These are phyloP conservation scores for Phytophthora melonis DNA, from an alignment of 352 stramenopile species.

Conservation along the genomic window DNA sequence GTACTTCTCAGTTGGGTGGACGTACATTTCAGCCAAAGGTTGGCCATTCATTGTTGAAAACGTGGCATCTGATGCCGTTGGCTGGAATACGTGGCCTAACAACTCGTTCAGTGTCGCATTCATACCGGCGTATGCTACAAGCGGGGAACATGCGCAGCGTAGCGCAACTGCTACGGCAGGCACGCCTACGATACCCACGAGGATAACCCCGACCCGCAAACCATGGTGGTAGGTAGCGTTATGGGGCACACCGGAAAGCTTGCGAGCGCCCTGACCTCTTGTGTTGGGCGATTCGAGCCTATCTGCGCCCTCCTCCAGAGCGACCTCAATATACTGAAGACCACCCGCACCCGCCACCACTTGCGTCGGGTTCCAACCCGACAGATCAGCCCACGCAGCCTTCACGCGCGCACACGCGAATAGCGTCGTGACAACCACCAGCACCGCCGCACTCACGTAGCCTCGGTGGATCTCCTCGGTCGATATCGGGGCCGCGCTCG, in stretches of 20 bases:
- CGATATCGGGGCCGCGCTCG: constrained; percentile 39
- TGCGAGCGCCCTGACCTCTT: background rate
- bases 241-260: background rate
- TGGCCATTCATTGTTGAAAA: constrained; percentile 19
- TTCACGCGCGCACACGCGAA: constrained; percentile 16
- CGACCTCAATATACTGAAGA: constrained; percentile 16
- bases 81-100: constrained; percentile 22
- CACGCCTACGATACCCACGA: constrained; percentile 2
- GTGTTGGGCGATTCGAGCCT: background rate
- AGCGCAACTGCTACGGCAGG: constrained; percentile 19
- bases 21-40: constrained; percentile 17
- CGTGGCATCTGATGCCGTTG: constrained; percentile 9
- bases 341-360: background rate
- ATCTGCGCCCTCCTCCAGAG: constrained; percentile 15
- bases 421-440: constrained; percentile 18
- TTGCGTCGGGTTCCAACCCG: constrained; percentile 23
- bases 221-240: background rate
- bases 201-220: background rate
- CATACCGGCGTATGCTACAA: constrained; percentile 17
- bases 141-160: constrained; percentile 9
- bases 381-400: constrained; percentile 15
- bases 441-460: constrained; percentile 26
- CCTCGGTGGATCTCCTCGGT: constrained; percentile 30
- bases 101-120: constrained; percentile 30
- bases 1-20: constrained; percentile 26